Conservation (phyloP, 23 red algal genomes). For the Porphyridium purpureum region DNA sequence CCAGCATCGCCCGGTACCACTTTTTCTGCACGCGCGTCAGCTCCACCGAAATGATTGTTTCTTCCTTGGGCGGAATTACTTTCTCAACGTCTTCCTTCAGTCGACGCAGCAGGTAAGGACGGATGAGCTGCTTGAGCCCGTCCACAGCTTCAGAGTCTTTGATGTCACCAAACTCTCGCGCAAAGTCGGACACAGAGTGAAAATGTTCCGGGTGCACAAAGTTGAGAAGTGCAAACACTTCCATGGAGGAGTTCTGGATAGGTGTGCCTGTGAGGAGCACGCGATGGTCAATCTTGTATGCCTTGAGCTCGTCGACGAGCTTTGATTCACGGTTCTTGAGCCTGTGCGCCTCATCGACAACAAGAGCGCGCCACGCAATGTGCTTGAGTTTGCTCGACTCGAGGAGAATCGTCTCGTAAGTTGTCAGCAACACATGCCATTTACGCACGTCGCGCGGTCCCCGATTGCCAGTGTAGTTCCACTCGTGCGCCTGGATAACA, state of each 20-base stretch:
- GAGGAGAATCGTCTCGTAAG: constrained; percentile 45
- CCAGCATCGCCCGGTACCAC: constrained; percentile 43
- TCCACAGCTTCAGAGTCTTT: constrained; percentile 32
- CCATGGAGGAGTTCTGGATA: constrained; percentile 40
- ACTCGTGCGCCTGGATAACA: constrained; percentile 43
- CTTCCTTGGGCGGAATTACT: constrained; percentile 48
- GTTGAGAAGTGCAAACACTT: constrained; percentile 43
- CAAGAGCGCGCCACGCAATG: constrained; percentile 24
- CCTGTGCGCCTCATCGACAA: constrained; percentile 54
- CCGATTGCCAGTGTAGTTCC: constrained; percentile 5
- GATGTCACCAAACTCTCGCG: constrained; percentile 26
- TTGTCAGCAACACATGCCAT: constrained; percentile 38
- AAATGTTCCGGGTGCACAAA: constrained; percentile 38
- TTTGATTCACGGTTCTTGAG: constrained; percentile 43
- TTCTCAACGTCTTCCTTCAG: constrained; percentile 64
- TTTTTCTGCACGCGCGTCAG: constrained; percentile 54
- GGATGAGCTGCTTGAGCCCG: constrained; percentile 14
- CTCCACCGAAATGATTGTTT: constrained; percentile 43
- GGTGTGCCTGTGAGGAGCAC: constrained; percentile 51
- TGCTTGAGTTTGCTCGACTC: constrained; percentile 16
- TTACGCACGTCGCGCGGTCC: constrained; percentile 24
- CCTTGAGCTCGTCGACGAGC: constrained; percentile 37
- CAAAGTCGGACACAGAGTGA: constrained; percentile 14
- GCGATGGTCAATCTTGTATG: constrained; percentile 23
- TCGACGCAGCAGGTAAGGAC: constrained; percentile 38